Evolutionary conservation across 768 basidiomycete genomes (phyloP), one percentile per base, ranked within the genome.

Genomic region (Suillus placidus): DNA sequence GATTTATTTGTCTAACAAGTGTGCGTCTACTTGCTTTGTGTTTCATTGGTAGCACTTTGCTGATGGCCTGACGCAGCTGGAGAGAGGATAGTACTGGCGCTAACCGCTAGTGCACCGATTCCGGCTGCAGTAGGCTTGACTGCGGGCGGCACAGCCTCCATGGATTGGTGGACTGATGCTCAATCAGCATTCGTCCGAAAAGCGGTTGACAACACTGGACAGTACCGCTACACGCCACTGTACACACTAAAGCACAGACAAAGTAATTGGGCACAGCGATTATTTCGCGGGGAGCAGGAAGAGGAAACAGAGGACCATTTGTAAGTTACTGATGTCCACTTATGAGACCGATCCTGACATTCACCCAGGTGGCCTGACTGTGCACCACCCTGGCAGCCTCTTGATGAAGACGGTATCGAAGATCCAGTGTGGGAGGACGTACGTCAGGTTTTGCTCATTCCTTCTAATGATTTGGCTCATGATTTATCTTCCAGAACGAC

Each of bases 1-100:
- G 55, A 72, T 78, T 71, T 81, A 76, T 23, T 67, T 78, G 35
- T 76, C 75, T 37, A 66, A 75, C 60, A 78, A 73, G 51, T 60
- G 62, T 63, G 40, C 23, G 51, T 63, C 23, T 20, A 52, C 37
- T 45, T 23, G 16, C 4, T 8, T 54, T 10, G 42, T 32, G 18
- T 3, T 34, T 34, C 20, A 34, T 34, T 20, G 1, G 20, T 10
- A 3, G 13, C 3, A 65, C 71, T 72, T 38, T n/a, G 49, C 23
- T 37, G 3, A 20, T 3, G n/a, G 2, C 20, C 12, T 62, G 47
- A n/a, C 60, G 26, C 51, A 76, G 76, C 68, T 5, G 72, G 73
- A 6, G 69, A 76, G 38, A 71, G 61, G 18, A 13, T 75, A 38
- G 69, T 74, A 1, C 63, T 76, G 2, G 76, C 73, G 0, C 69